Conservation (phyloP, 148 eudicot genomes). For the Chenopodium quinoa region DNA sequence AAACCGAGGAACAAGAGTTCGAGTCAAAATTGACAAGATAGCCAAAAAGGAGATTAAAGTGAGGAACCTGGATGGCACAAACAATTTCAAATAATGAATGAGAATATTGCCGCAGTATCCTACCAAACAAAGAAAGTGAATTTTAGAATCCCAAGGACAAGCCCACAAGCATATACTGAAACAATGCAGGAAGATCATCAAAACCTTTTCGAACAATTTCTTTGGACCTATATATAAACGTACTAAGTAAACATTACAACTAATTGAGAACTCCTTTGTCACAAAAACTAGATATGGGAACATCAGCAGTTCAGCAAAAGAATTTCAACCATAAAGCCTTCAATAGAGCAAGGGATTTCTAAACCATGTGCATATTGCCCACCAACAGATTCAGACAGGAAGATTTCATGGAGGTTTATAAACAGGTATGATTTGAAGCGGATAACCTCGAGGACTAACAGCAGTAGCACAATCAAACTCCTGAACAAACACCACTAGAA, state of each 20-base stretch:
- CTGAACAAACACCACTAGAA: not conserved
- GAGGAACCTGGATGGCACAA: slow-evolving; percentile 50
- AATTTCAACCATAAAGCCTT: too few species aligned
- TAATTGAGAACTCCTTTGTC: not conserved
- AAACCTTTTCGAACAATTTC: not conserved
- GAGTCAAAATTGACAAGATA: slow-evolving; percentile 57
- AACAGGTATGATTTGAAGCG: not conserved
- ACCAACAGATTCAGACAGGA: not conserved
- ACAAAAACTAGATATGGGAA: not conserved
- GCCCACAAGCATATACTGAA: not conserved
- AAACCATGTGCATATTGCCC: not conserved
- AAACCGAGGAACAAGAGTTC: slow-evolving; percentile 77
- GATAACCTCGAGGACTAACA: not conserved
- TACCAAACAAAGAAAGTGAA: not conserved
- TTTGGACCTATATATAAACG: not conserved
- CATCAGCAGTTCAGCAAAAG: not conserved
- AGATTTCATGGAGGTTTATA: not conserved
- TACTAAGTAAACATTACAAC: not conserved
- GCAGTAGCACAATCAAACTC: not conserved
- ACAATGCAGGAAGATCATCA: not conserved
- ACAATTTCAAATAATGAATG: not conserved
- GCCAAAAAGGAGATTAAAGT: slow-evolving; percentile 68
- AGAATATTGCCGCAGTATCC: not conserved
- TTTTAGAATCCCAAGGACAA: not conserved
- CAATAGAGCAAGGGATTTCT: not conserved